Evolutionary conservation across 179 eudicot genomes (phyloP), one percentile per base, ranked within the genome.

Genomic region (Camellia oleifera): DNA sequence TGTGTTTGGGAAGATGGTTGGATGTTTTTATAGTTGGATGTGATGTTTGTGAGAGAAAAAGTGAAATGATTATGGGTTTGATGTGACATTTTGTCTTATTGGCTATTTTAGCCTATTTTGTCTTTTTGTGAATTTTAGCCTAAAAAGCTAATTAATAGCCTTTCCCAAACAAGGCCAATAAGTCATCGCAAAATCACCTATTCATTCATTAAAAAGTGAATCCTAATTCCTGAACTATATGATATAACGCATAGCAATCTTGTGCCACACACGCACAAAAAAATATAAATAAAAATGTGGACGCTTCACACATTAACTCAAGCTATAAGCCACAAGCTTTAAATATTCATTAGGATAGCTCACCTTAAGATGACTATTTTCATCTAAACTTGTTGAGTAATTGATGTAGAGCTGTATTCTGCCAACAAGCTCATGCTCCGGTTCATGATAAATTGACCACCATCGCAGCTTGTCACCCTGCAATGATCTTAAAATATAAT

Each of bases 371-470:
- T 91, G 87, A 79, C 83, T 88, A 79, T 85, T 94, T 80, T 97
- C 98, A 63, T 94, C 98, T 7, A 83, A 77, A 81, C 84, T 89
- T 4, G 94, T 97, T 65, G 98, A 89, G 82, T 94, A 97, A 70
- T 89, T 93, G 60, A 97, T 89, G 63, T 83, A 88, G 20, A 97
- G 86, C 77, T 97, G 99, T 68, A 93, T 14, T 92, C 87, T 92
- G 67, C 99, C 99, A 80, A 93, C 95, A 86, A 94, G 93, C 81
- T 97, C 94, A 77, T 97, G 99, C 83, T 90, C 98, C 58, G 99
- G 99, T 79, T 97, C 99, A 74, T 80, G 93, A 86, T 88, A 94
- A 76, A 97, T 87, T 32, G 93, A 91, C 93, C 99, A 97, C 92
- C 98, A 93, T 18, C 98, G 92, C 8, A 94, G 89, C 87, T 94